A percentile compares a stretch with the other conserved stretches of the same genome.
Evolutionary conservation across 225 moss, liverwort and hornwort species (phyloP).

Genomic region (Lunularia cruciata): DNA sequence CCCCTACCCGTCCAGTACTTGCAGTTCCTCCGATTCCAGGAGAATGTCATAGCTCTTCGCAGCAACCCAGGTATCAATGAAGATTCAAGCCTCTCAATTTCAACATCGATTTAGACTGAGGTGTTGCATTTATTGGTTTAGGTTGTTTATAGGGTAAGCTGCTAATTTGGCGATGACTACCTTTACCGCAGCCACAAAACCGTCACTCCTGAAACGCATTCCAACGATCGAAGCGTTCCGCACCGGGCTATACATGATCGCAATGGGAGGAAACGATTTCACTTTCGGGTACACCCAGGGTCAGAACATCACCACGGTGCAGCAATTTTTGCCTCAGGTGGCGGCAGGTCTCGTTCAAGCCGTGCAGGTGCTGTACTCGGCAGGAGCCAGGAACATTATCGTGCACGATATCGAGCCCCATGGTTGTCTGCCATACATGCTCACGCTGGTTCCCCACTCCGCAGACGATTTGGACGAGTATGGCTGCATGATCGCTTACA

Average conservation of each 20-base stretch:
- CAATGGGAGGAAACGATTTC: conserved; percentile 50
- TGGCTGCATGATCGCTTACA: conserved; percentile 37
- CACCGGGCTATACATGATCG: conserved; percentile 45
- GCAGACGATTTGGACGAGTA: conserved; percentile 27
- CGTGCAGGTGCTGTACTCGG: conserved; percentile 33
- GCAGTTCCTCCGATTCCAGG: conserved; percentile 39
- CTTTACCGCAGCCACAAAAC: conserved; percentile 30
- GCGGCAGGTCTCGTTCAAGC: conserved; percentile 30
- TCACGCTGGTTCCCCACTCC: conserved; percentile 29
- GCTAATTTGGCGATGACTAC: too few species aligned
- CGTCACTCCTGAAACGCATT: conserved; percentile 34
- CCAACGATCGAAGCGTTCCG: conserved; percentile 40
- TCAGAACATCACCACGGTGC: conserved; percentile 33
- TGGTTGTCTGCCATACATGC: conserved; percentile 54
- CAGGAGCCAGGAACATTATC: conserved; percentile 45
- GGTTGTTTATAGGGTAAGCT: too few species aligned
- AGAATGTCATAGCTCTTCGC: conserved; percentile 39
- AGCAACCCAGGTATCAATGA: conserved; percentile 27
- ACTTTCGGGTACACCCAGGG: conserved; percentile 46
- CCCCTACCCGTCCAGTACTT: conserved; percentile 46
- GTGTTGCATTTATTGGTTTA: too few species aligned
- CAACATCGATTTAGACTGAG: too few species aligned
- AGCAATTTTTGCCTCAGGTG: conserved; percentile 29
- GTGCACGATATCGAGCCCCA: conserved; percentile 50
- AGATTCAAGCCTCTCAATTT: not conserved